Base-by-base conservation (phyloP, 2,329 filamentous ascomycete species). In the Fusarium sacchari region DNA sequence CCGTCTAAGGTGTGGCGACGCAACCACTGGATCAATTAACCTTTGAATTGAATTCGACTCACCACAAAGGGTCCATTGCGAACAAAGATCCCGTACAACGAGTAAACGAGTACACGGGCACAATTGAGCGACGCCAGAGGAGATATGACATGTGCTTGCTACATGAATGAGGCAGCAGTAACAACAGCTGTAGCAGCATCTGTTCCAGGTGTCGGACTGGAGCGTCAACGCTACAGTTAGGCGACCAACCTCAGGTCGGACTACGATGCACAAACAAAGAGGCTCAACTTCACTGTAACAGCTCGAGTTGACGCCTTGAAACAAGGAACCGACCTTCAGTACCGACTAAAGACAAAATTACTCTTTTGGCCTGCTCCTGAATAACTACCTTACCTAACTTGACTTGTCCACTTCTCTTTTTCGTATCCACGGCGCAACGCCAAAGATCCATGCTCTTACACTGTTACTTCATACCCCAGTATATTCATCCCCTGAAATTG, bases 401-500 rank as follows among this genome's bases (percentile, higher is more conserved):
- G 22, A 47, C 39, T 52, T 42, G 28, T 20, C 47, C 58, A 36
- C 34, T 46, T 64, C 60, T 69, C 66, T 66, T 70, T 72, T 72
- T 73, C 65, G 64, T 72, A 58, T 59, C 56, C 56, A 67, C 49
- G 58, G 58, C 67, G 58, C 71, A 74, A 71, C 67, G 59, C 20
- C 58, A 40, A 55, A 58, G 43, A 74, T 68, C 71, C 71, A 73
- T 73, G 71, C 57, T 73, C 67, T 74, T 68, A 73, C 58, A 72
- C 67, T 61, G 39, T 67, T 50, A 70, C 67, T 58, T 32, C 49
- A 68, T 70, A 73, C 71, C 71, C 71, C 71, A 73, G 71, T 60
- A 74, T 72, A 71, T 71, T 72, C 50, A 55, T 73, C 71, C 71
- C 71, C 71, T 73, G 73, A 66, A 67, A 56, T 64, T 73, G 66